A percentile compares a stretch with the other conserved stretches of the same genome.
phyloP scores from a whole-genome alignment of 805 yeast genomes.

The Starmerella riodocensis region DNA sequence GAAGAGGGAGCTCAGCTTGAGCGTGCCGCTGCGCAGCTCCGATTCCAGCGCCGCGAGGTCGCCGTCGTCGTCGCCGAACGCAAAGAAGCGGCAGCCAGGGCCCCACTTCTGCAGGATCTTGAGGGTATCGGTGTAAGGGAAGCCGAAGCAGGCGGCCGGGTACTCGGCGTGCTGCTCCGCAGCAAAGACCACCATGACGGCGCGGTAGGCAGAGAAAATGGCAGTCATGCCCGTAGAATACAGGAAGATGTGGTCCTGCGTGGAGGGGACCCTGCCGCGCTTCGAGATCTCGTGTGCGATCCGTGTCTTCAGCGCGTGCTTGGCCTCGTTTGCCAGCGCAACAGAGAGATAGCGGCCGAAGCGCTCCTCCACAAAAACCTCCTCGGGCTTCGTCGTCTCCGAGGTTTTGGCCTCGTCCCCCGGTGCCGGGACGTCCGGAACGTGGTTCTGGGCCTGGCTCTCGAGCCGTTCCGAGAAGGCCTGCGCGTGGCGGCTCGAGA shows the following conservation, averaged over 20 bases:
- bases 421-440: slow-evolving; percentile 24
- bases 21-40: slow-evolving; percentile 48
- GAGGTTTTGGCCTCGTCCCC: slow-evolving; percentile 30
- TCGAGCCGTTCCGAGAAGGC: slow-evolving; percentile 42
- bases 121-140: slow-evolving; percentile 88
- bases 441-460: background rate
- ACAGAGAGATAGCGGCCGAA: slow-evolving; percentile 82
- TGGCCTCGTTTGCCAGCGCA: slow-evolving; percentile 62
- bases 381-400: slow-evolving; percentile 14
- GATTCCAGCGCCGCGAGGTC: slow-evolving; percentile 49
- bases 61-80: slow-evolving; percentile 57
- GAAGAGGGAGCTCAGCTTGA: slow-evolving; percentile 54
- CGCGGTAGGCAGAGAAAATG: slow-evolving; percentile 64
- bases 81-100: slow-evolving; percentile 76
- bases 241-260: slow-evolving; percentile 40
- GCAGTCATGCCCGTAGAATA: slow-evolving; percentile 91
- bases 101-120: slow-evolving; percentile 82
- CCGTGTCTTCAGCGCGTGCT: slow-evolving; percentile 55
- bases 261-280: slow-evolving; percentile 5
- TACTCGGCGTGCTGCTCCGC: slow-evolving; percentile 12
- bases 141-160: slow-evolving; percentile 87
- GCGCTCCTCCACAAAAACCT: slow-evolving; percentile 66
- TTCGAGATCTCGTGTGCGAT: slow-evolving; percentile 29
- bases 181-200: slow-evolving; percentile 20
- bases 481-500: slow-evolving; percentile 80